Conservation (phyloP, 768 basidiomycete genomes). For the Russula emetica region DNA sequence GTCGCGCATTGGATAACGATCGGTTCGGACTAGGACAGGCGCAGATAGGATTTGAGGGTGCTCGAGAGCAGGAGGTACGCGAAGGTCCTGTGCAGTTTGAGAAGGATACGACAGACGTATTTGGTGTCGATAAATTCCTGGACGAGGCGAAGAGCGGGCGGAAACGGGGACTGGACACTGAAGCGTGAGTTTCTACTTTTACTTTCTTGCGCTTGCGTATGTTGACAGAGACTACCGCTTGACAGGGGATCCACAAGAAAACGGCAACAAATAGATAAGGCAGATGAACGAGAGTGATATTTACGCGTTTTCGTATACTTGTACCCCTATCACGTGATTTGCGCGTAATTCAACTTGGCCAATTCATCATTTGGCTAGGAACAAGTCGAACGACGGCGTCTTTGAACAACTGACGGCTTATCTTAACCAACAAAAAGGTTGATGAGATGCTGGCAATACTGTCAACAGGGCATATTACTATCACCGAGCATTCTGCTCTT, state of each 20-base stretch:
- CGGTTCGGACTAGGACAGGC: conserved; percentile 87
- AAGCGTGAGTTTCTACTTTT: conserved; percentile 45
- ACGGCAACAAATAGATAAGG: conserved; percentile 63
- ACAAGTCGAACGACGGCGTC: neutral
- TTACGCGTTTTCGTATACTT: neutral
- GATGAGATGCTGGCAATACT: conserved; percentile 51
- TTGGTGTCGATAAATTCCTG: conserved; percentile 94
- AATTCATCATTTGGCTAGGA: neutral
- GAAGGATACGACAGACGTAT: conserved; percentile 95
- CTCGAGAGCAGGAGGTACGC: conserved; percentile 73
- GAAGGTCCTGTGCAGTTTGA: conserved; percentile 99
- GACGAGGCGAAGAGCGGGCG: conserved; percentile 95
- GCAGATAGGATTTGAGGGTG: conserved; percentile 86
- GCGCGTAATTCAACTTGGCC: neutral
- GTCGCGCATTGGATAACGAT: conserved; percentile 86
- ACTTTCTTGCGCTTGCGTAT: neutral
- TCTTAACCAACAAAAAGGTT: neutral
- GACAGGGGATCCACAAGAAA: conserved; percentile 57
- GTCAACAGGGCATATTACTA: conserved; percentile 45
- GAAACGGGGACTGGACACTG: conserved; percentile 80
- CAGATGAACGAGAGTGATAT: conserved; percentile 41
- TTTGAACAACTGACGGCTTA: neutral
- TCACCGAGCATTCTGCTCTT: conserved; percentile 46
- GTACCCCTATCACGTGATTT: conserved; percentile 6
- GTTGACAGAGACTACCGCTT: conserved; percentile 12